Evolutionary conservation across 108 stramenopile species (phyloP).

Genomic region (Conticribra guillardii): DNA sequence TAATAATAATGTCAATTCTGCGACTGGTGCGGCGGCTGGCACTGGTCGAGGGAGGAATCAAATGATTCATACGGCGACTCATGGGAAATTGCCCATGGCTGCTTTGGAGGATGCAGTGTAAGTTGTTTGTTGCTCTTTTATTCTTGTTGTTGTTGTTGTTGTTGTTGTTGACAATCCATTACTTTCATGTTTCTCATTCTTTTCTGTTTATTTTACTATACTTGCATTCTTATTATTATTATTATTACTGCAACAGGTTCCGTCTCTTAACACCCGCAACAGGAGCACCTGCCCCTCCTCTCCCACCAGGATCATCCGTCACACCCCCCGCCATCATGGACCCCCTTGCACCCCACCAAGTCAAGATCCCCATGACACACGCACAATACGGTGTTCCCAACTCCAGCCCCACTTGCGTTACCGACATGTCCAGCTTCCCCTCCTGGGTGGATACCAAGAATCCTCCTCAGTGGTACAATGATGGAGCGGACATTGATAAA

Average conservation of each 20-base stretch:
- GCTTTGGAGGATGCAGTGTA: slow-evolving; percentile 88
- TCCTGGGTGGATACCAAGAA: slow-evolving; percentile 86
- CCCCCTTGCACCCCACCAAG: slow-evolving; percentile 80
- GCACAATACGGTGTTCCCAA: slow-evolving; percentile 15
- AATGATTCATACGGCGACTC: slow-evolving; percentile 51
- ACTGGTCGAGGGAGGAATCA: slow-evolving; percentile 43
- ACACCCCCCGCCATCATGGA: slow-evolving; percentile 51
- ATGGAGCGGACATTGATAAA: slow-evolving; percentile 83
- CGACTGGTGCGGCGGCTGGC: too few relatives aligned
- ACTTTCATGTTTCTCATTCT: not conserved
- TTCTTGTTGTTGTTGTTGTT: not conserved
- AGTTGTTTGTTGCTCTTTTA: slow-evolving; percentile 25
- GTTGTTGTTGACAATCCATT: not conserved
- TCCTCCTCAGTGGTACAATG: slow-evolving; percentile 84
- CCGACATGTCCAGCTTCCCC: slow-evolving; percentile 69
- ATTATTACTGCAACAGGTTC: slow-evolving; percentile 58
- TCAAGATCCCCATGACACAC: slow-evolving; percentile 52
- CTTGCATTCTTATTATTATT: not conserved
- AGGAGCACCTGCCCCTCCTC: slow-evolving; percentile 32
- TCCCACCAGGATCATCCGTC: slow-evolving; percentile 26
- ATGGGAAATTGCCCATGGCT: slow-evolving; percentile 63
- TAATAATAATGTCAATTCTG: not conserved
- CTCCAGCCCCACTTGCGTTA: slow-evolving; percentile 77
- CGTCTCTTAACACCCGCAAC: slow-evolving; percentile 77
- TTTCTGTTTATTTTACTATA: not conserved